Evolutionary conservation across 192 early-diverging fungal genomes (phyloP).

Genomic region (Podila horticola): DNA sequence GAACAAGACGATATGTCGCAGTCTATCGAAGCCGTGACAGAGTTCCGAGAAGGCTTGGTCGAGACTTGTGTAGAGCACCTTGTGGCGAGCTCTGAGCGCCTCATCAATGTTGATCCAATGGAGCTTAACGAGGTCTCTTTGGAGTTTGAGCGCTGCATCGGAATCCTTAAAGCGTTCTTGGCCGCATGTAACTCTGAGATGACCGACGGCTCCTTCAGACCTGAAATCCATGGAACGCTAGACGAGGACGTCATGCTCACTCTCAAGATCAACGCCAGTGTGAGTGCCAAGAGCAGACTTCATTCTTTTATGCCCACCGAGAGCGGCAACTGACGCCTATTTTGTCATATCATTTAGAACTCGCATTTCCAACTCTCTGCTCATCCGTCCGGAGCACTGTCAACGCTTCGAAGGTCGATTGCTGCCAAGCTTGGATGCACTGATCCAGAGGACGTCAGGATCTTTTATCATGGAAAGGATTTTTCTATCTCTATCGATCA

Average conservation of each 20-base stretch:
- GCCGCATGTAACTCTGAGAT: conserved; percentile 16
- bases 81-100: conserved; percentile 27
- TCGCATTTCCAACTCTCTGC: conserved; percentile 47
- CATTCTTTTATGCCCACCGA: background rate
- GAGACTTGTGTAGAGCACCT: conserved; percentile 55
- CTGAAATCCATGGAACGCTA: conserved; percentile 52
- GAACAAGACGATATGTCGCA: conserved; percentile 21
- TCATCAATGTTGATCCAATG: conserved; percentile 22
- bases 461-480: conserved; percentile 54
- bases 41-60: conserved; percentile 53
- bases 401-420: conserved; percentile 39
- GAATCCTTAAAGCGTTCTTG: conserved; percentile 54
- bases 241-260: conserved; percentile 55
- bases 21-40: conserved; percentile 11
- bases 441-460: conserved; percentile 34
- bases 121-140: conserved; percentile 24
- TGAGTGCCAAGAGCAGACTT: background rate
- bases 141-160: conserved; percentile 56
- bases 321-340: background rate
- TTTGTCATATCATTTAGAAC: background rate
- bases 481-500: conserved; percentile 27
- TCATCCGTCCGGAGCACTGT: conserved; percentile 47
- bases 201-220: conserved; percentile 5
- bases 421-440: conserved; percentile 27
- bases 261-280: conserved; percentile 39